These are phyloP conservation scores for Setaria italica DNA, from an alignment of 202 grass and related monocot genomes.

Conservation along the genomic window DNA sequence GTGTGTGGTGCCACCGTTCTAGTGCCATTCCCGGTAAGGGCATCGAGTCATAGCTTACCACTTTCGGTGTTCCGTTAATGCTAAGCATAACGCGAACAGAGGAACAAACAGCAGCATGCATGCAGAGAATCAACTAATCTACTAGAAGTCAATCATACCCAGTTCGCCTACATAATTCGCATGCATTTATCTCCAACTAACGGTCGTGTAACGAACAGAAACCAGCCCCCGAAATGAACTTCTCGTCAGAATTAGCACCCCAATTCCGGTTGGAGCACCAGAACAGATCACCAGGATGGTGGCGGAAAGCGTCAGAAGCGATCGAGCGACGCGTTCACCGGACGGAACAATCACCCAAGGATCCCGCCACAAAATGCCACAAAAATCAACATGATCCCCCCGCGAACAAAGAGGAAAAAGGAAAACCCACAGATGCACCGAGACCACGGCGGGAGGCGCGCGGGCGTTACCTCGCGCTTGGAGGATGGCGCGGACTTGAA, in stretches of 20 bases:
- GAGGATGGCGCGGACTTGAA: conserved; percentile 69
- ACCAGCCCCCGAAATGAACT: background rate
- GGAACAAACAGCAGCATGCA: conserved; percentile 30
- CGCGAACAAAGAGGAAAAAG: background rate
- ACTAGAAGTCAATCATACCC: background rate
- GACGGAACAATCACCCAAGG: conserved; percentile 6
- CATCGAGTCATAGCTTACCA: conserved; percentile 11
- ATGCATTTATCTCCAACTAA: conserved; percentile 33
- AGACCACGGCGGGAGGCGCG: background rate
- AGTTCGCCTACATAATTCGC: background rate
- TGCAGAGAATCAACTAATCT: background rate
- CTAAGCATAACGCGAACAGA: conserved; percentile 29
- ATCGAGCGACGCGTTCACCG: background rate
- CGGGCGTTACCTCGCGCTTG: conserved; percentile 61
- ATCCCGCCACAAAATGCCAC: conserved; percentile 11
- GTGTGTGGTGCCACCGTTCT: background rate
- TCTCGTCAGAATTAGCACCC: background rate
- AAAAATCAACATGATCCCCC: background rate
- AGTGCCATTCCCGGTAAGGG: background rate
- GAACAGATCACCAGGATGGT: background rate
- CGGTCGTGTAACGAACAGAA: conserved; percentile 27
- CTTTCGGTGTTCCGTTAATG: background rate
- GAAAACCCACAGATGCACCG: background rate
- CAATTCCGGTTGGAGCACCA: conserved; percentile 21
- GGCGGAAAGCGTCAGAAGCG: background rate